Percentiles rank a stretch among this genome's conserved stretches.
phyloP scores from a whole-genome alignment of 2,329 filamentous ascomycete species.

The Curvularia sp. region DNA sequence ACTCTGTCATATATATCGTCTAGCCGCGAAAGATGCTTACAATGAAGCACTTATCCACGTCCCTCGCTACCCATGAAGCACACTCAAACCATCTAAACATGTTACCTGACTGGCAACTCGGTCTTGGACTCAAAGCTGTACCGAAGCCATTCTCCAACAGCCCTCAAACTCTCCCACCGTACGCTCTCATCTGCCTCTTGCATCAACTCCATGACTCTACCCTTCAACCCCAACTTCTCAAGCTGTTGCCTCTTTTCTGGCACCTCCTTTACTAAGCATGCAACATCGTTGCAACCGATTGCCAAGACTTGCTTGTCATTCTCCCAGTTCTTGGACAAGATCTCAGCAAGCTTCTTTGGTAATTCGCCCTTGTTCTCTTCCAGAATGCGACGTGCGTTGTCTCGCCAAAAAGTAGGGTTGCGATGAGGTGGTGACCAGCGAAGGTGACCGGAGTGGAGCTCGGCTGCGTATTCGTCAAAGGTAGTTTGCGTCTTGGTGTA shows the following conservation, averaged over 20 bases:
- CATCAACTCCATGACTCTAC: conserved; percentile 92
- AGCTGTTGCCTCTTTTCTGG: conserved; percentile 81
- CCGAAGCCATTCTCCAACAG: conserved; percentile 78
- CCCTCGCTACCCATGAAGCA: not conserved
- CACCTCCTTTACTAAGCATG: conserved; percentile 85
- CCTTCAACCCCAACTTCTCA: conserved; percentile 85
- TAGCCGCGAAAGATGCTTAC: conserved; percentile 7
- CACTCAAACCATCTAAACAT: not conserved
- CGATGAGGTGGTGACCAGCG: conserved; percentile 93
- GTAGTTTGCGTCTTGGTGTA: conserved; percentile 76
- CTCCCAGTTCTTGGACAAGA: conserved; percentile 81
- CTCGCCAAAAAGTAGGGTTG: conserved; percentile 86
- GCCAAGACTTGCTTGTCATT: conserved; percentile 86
- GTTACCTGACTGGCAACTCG: conserved; percentile 40
- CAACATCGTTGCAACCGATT: conserved; percentile 91
- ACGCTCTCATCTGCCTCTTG: conserved; percentile 85
- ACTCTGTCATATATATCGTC: conserved; percentile 8
- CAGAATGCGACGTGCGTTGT: conserved; percentile 86
- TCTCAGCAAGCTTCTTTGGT: conserved; percentile 81
- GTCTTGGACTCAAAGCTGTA: conserved; percentile 61
- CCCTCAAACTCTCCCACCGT: conserved; percentile 89
- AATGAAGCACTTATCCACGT: conserved; percentile 10
- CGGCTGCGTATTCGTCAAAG: conserved; percentile 75
- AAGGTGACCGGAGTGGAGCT: conserved; percentile 84
- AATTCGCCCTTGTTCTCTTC: conserved; percentile 82